phyloP scores from a whole-genome alignment of 495 filamentous ascomycete species.

The Amphirosellinia nigrospora region DNA sequence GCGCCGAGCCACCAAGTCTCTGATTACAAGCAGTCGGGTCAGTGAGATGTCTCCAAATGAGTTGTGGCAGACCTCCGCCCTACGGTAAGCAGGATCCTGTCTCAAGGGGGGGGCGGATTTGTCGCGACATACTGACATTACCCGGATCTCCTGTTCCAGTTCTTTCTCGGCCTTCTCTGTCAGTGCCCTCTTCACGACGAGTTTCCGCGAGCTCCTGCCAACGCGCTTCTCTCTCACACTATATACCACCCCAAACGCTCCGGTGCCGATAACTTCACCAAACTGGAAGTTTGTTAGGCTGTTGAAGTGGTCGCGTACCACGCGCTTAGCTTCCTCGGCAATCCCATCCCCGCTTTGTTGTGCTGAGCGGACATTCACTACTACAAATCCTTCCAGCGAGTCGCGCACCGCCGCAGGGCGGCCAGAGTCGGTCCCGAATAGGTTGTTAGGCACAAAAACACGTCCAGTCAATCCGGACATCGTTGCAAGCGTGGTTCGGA shows the following conservation, averaged over 20 bases:
- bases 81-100: neutral
- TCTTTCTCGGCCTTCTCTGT: neutral
- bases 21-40: neutral
- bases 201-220: neutral
- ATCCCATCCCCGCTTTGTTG: neutral
- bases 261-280: neutral
- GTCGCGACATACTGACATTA: constrained; percentile 7
- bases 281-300: neutral
- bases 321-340: neutral
- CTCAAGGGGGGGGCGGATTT: neutral
- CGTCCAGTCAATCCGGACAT: neutral
- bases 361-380: neutral
- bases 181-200: constrained; percentile 17
- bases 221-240: neutral
- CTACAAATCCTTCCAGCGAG: too few relatives aligned
- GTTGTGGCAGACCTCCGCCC: neutral
- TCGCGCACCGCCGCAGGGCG: too few relatives aligned
- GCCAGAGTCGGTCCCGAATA: too few relatives aligned
- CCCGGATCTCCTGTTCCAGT: constrained; percentile 1
- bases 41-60: neutral
- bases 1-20: constrained; percentile 19
- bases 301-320: constrained; percentile 20
- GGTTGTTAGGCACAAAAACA: neutral
- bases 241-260: constrained; percentile 1
- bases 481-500: neutral